Percentiles rank a stretch among this genome's conserved stretches.
These are phyloP conservation scores for Astrothelium subdiscretum DNA, from an alignment of 495 filamentous ascomycete species.

Conservation along the genomic window DNA sequence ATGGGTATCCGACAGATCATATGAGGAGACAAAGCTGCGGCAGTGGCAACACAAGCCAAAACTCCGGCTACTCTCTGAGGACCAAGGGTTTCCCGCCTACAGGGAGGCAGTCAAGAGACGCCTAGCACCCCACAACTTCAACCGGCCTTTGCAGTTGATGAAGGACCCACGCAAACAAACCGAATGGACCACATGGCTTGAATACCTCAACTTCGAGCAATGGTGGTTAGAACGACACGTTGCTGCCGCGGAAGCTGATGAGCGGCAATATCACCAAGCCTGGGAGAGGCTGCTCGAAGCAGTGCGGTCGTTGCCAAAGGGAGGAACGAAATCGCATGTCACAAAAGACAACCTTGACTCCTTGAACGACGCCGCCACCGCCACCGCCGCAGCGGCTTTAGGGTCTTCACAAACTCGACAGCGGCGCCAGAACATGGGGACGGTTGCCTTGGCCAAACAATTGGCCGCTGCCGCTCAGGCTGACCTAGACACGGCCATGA, in stretches of 20 bases:
- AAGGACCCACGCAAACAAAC: constrained; percentile 10
- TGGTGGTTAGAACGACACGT: constrained; percentile 7
- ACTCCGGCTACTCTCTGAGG: not conserved
- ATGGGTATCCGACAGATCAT: not conserved
- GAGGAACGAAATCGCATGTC: no score
- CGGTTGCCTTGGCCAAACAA: not conserved
- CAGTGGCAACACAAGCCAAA: not conserved
- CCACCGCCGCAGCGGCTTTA: not conserved
- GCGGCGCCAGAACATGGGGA: not conserved
- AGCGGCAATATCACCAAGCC: not conserved
- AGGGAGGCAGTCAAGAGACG: constrained; percentile 4
- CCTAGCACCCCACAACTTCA: constrained; percentile 8
- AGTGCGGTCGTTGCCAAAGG: no score
- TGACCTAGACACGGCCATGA: not conserved
- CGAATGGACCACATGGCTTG: constrained; percentile 16
- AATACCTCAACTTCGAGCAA: constrained; percentile 18
- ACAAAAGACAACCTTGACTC: no score
- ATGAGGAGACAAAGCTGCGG: not conserved
- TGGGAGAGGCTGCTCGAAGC: not conserved
- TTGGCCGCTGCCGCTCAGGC: not conserved
- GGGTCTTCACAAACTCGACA: not conserved
- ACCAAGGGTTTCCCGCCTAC: constrained; percentile 11
- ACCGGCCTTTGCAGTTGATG: constrained; percentile 7
- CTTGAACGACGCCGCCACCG: not conserved
- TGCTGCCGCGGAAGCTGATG: not conserved